Percentiles rank a stretch among this genome's conserved stretches.
Conservation (phyloP, 2,329 filamentous ascomycete genomes). For the Colletotrichum eremochloae region DNA sequence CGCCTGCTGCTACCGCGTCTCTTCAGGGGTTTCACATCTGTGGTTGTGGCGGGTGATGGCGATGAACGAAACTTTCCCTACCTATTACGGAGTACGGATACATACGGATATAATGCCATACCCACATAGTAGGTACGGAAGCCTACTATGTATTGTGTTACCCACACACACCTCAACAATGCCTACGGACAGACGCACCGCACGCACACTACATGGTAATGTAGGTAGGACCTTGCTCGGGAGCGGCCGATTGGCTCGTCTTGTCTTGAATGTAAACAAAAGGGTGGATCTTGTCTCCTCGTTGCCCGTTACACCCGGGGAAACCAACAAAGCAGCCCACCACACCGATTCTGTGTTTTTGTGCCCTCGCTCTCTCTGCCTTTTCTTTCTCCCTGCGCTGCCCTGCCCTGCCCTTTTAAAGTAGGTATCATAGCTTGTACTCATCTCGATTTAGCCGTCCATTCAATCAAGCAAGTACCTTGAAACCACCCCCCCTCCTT, state of each 20-base stretch:
- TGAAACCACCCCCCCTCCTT: slow-evolving; percentile 4
- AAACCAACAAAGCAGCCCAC: slow-evolving; percentile 15
- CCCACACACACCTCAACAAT: too few relatives aligned
- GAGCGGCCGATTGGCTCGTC: slow-evolving; percentile 35
- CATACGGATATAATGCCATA: too few relatives aligned
- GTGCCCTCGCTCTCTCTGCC: background rate
- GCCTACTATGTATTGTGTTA: too few relatives aligned
- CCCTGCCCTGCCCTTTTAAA: background rate
- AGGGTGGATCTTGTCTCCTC: background rate
- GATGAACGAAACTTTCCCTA: too few relatives aligned
- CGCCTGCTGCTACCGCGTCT: too few relatives aligned
- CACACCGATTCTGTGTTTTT: slow-evolving; percentile 18
- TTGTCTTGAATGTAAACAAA: slow-evolving; percentile 33
- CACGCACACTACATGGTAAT: too few relatives aligned
- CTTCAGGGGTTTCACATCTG: too few relatives aligned
- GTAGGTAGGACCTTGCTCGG: background rate
- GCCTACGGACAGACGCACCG: too few relatives aligned
- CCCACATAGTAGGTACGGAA: too few relatives aligned
- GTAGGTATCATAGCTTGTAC: too few relatives aligned
- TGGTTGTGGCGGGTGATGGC: too few relatives aligned
- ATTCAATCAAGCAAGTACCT: slow-evolving; percentile 29
- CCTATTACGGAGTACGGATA: too few relatives aligned
- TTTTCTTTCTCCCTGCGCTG: background rate
- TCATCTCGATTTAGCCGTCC: background rate
- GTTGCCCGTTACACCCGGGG: slow-evolving; percentile 20